Evolutionary conservation across 2,329 filamentous ascomycete genomes (phyloP).

Genomic region (Aspergillus fischeri): DNA sequence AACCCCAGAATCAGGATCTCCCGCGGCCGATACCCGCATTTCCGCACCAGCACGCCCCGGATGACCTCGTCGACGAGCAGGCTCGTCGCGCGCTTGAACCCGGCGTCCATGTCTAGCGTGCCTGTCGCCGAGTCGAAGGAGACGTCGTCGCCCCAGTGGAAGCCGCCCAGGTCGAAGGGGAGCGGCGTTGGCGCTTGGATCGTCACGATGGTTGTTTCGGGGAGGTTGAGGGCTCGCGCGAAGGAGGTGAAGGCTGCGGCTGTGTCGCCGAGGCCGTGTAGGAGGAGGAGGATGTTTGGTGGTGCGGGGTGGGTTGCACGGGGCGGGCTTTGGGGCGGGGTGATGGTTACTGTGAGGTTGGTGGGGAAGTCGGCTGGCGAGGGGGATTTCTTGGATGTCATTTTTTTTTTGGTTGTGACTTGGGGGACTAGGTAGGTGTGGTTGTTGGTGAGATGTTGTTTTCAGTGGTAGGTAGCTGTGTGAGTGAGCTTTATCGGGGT

Average conservation of each 20-base stretch:
- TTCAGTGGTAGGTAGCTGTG: not conserved
- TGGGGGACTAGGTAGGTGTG: not conserved
- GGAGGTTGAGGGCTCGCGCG: slow-evolving; percentile 64
- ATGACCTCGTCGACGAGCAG: slow-evolving; percentile 52
- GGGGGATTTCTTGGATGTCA: slow-evolving; percentile 36
- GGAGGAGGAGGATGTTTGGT: slow-evolving; percentile 69
- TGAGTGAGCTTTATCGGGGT: too few species aligned
- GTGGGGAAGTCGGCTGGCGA: slow-evolving; percentile 45
- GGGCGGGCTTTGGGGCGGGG: slow-evolving; percentile 31
- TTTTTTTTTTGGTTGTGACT: slow-evolving; percentile 13
- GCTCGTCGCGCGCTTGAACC: slow-evolving; percentile 50
- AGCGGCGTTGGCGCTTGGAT: slow-evolving; percentile 67
- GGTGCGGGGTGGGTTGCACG: slow-evolving; percentile 52
- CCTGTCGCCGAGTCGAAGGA: slow-evolving; percentile 49
- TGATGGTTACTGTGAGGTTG: slow-evolving; percentile 37
- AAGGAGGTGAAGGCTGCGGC: slow-evolving; percentile 65
- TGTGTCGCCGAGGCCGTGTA: slow-evolving; percentile 80
- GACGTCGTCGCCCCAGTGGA: slow-evolving; percentile 68
- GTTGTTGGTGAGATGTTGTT: not conserved
- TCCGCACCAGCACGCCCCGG: slow-evolving; percentile 47
- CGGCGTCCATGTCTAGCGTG: slow-evolving; percentile 58
- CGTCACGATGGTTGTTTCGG: slow-evolving; percentile 71
- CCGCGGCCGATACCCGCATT: slow-evolving; percentile 56
- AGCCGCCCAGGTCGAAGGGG: slow-evolving; percentile 64
- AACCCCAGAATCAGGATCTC: slow-evolving; percentile 65